A percentile compares a stretch with the other conserved stretches of the same genome.
These are phyloP conservation scores for Saksenaea vasiformis DNA, from an alignment of 371 early-diverging fungal species.

Conservation along the genomic window DNA sequence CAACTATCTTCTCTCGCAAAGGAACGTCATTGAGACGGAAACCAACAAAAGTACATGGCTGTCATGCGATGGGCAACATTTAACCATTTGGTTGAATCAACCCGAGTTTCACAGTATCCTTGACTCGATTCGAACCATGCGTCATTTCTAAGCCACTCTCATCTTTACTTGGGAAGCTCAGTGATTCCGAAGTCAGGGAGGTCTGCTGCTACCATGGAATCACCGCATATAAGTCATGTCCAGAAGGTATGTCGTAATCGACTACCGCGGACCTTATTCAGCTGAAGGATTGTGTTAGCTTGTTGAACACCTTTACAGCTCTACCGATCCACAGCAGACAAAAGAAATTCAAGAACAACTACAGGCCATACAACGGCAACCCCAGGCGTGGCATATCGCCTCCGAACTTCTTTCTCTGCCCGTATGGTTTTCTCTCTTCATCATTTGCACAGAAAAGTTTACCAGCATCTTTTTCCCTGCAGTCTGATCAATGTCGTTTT, in stretches of 20 bases:
- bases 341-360: conserved; percentile 70
- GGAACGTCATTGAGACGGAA: no score
- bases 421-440: conserved; percentile 28
- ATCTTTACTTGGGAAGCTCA: no score
- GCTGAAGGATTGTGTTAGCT: conserved; percentile 18
- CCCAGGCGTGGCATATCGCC: conserved; percentile 78
- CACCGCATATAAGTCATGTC: conserved; percentile 8
- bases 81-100: no score
- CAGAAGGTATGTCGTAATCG: conserved; percentile 4
- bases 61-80: no score
- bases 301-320: conserved; percentile 52
- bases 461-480: not conserved
- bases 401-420: conserved; percentile 59
- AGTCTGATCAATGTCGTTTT: conserved; percentile 73
- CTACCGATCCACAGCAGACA: conserved; percentile 39
- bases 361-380: conserved; percentile 67
- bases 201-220: not conserved
- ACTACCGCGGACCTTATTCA: not conserved
- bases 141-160: no score
- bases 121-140: no score
- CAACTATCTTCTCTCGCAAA: no score
- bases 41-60: no score
- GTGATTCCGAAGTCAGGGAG: not conserved
- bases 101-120: not conserved
- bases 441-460: not conserved